phyloP scores from a whole-genome alignment of 768 basidiomycete species.

The Leccinum arenicola region DNA sequence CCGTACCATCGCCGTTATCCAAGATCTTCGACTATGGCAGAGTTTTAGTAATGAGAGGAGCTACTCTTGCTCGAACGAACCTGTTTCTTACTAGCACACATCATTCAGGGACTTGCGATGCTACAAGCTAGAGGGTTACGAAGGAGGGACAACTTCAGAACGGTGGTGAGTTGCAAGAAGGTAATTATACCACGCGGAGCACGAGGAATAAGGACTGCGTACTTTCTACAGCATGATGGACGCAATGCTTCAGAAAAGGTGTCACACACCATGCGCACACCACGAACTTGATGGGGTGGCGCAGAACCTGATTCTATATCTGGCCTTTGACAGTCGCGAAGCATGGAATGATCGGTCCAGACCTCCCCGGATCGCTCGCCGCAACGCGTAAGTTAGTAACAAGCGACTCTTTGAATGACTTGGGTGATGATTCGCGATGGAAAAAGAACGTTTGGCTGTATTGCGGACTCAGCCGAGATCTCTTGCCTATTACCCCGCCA shows the following conservation, averaged over 20 bases:
- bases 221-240: constrained; percentile 1
- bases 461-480: no score
- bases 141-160: not conserved
- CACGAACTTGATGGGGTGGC: constrained; percentile 4
- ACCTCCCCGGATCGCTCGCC: not conserved
- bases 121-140: not conserved
- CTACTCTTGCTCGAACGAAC: constrained; percentile 9
- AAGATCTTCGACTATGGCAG: constrained; percentile 4
- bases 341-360: not conserved
- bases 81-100: constrained; percentile 17
- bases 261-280: constrained; percentile 12
- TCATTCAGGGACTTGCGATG: not conserved
- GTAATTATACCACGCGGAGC: not conserved
- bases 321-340: not conserved
- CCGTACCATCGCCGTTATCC: not conserved
- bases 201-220: not conserved
- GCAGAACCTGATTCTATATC: not conserved
- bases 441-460: no score
- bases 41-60: not conserved
- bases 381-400: no score
- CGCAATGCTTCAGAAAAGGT: constrained; percentile 2
- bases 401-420: no score
- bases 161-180: not conserved
- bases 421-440: no score
- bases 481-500: not conserved